Evolutionary conservation across 2,329 filamentous ascomycete species (phyloP), one percentile per base, ranked within the genome.

Genomic region (Colletotrichum sp.): DNA sequence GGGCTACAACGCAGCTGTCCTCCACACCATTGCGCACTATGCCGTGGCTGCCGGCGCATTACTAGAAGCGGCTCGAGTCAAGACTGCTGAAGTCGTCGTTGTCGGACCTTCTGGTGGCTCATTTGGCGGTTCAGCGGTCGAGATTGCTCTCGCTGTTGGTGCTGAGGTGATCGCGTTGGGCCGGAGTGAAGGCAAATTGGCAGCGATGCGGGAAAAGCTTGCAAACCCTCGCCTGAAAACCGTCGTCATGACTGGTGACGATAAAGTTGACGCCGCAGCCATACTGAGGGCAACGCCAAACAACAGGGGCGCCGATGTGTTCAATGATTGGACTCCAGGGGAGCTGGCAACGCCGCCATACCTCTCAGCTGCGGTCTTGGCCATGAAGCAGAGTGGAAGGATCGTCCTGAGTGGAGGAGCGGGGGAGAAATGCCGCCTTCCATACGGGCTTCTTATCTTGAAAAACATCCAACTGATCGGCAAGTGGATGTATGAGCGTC

Each of bases 101-200:
- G 79, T 91, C 0, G 82, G 81, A 13, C 89, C 90, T 0, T 89
- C 89, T 1, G 90, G 89, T 0, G 90, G 90, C 0, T 78, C 79
- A 0, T 91, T 87, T 77, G 86, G 89, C 1, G 86, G 88, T 9
- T 87, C 86, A 0, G 89, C 84, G 0, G 89, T 90, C 1, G 78
- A 85, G 7, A 80, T 89, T 6, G 90, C 89, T 0, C 73, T 88
- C 1, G 86, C 88, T 0, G 85, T 91, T 80, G 90, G 89, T 0
- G 89, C 88, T 4, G 83, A 82, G 10, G 90, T 92, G 3, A 85
- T 92, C 34, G 89, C 90, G 0, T 83, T 90, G 76, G 88, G 89
- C 0, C 81, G 89, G 16, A 88, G 87, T 75, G 78, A 79, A 55
- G 76, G 79, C 13, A 79, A 80, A n/a, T 77, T 89, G 24, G 80